Base-by-base conservation (phyloP, 192 early-diverging fungal genomes). In the Chytriomyces sp. region DNA sequence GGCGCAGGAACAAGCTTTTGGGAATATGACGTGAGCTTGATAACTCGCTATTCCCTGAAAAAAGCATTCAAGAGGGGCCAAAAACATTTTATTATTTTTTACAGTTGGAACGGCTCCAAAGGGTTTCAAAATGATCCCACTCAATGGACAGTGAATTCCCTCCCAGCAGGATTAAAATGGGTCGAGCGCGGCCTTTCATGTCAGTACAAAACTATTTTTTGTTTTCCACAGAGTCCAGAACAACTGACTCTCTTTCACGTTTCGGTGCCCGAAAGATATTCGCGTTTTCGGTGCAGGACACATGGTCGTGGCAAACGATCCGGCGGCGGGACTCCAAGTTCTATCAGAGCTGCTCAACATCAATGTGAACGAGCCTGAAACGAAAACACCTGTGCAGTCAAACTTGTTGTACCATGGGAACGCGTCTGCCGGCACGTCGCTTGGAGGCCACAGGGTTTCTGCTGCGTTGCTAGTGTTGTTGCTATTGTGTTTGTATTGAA, bases 271-370 rank as follows among this genome's bases (percentile, higher is more conserved):
- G 35, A 35, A 35, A 35, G 63, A 86, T 59, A 79, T 87, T 24
- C 73, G 81, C 16, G 61, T 93, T 9, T 78, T 89, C 50, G 83
- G 84, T 20, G 89, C 90, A 5, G 92, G 92, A 0, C 92, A 93
- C 76, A 82, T 92, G 82, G 86, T 88, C 16, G 11, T 28, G 1
- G 57, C 72, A 13, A 44, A 68, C 24, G 11, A 68, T 8, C 67
- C 67, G 6, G 16, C 26, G n/a, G 43, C n/a, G 11, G 67, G 67
- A 3, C 8, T 44, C 16, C 9, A 24, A 16, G n/a, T 68, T 43
- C 46, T 68, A 48, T 13, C n/a, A 1, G n/a, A 23, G 64, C 64
- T 64, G 16, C 26, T 64, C 57, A 35, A 35, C 35, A 35, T 35
- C 35, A 35, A 35, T 35, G 35, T 35, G 35, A 35, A 35, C 35